Conservation (phyloP, 2,329 filamentous ascomycete species). For the Drechmeria coniospora region DNA sequence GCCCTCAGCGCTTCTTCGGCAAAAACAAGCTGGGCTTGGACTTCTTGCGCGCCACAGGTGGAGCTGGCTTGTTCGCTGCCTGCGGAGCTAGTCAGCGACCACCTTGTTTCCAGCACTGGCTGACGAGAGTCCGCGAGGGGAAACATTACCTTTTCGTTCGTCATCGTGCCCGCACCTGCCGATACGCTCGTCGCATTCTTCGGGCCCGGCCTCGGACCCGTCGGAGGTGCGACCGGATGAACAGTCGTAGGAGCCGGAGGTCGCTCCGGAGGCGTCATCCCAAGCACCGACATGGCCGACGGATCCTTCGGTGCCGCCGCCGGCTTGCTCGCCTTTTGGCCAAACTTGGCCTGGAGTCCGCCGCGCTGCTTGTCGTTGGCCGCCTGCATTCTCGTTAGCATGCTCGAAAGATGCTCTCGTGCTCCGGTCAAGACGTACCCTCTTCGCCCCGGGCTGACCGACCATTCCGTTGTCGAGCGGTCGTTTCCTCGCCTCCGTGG, state of each 20-base stretch:
- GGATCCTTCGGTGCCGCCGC: conserved; percentile 27
- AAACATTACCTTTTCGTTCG: too few relatives aligned
- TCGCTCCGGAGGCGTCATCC: conserved; percentile 29
- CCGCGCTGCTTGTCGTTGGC: conserved; percentile 15
- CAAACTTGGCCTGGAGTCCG: conserved; percentile 21
- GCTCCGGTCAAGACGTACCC: conserved; percentile 18
- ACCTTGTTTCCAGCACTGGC: too few relatives aligned
- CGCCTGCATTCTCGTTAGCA: conserved; percentile 15
- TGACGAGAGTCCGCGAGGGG: too few relatives aligned
- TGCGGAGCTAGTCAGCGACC: background rate
- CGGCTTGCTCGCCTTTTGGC: conserved; percentile 13
- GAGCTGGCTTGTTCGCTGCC: conserved; percentile 8
- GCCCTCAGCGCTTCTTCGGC: conserved; percentile 7
- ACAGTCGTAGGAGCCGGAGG: conserved; percentile 16
- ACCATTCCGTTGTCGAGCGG: conserved; percentile 21
- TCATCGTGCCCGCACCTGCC: too few relatives aligned
- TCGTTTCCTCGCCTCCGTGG: conserved; percentile 25
- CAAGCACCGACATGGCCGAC: conserved; percentile 36
- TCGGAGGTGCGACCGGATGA: conserved; percentile 3
- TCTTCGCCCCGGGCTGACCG: conserved; percentile 20
- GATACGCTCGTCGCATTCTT: conserved; percentile 10
- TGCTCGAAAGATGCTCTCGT: conserved; percentile 1
- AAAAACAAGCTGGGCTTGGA: conserved; percentile 9
- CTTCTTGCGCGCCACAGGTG: conserved; percentile 4
- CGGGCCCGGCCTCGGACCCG: conserved; percentile 4